Base-by-base conservation (phyloP, 177 flowering plant genomes). In the Vitis hybrid region DNA sequence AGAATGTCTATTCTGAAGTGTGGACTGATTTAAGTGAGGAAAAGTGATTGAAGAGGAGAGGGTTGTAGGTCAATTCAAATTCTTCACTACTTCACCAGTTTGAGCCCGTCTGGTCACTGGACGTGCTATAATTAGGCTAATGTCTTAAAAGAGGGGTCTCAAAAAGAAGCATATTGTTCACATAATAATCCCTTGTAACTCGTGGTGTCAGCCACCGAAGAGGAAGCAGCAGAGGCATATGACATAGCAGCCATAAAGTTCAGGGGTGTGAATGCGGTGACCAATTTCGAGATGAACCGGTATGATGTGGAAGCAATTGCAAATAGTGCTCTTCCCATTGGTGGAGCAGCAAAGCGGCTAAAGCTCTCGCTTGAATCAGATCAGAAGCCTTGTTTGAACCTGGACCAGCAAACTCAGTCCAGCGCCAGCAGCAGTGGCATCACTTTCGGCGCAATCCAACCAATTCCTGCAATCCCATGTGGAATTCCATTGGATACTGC, bases 211-310 rank as follows among this genome's bases (percentile, higher is more conserved):
- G 98, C 88, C 2, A 93, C 97, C 3, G 98, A 93, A 64, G 98
- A 89, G 82, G 98, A 93, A 83, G 98, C 98, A 3, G 98, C 98
- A 0, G 98, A 93, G 80, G 98, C 98, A 2, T 93, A 93, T 63
- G 98, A 93, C 68, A 90, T 93, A 23, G 98, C 98, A 5, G 98
- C 98, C 40, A 93, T 93, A 55, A 93, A 93, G 82, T 93, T 93
- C 76, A 74, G 98, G 56, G 98, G 98, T 2, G 13, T 83, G 14
- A 91, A 91, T 59, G 98, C 98, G 0, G 97, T 93, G 67, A 93
- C 98, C 45, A 93, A 93, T 64, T 93, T 93, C 60, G 98, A 93
- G 86, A 90, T 93, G 93, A 89, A 60, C 75, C 83, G 91, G 2
- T 93, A 93, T 9, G 91, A 93, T 51, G 91, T 91, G 1, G 92